Percentiles rank a stretch among this genome's conserved stretches.
phyloP scores from a whole-genome alignment of 2,329 filamentous ascomycete species.

The Dactylonectria estremocensis region DNA sequence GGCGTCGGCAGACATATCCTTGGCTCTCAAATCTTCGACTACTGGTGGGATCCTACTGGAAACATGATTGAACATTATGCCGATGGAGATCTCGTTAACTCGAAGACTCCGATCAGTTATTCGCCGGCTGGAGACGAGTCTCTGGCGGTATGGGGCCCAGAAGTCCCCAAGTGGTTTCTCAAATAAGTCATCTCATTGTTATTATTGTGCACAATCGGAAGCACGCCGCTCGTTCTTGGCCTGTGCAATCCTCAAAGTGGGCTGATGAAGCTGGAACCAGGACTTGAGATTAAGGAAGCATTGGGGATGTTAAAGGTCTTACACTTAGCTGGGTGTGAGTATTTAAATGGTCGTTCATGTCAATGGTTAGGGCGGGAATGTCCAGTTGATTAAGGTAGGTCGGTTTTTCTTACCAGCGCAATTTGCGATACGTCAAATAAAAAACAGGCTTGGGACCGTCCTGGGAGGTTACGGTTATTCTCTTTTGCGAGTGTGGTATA shows the following conservation, averaged over 20 bases:
- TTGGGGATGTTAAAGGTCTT: too few species aligned
- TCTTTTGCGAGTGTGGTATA: too few species aligned
- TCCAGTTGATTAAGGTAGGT: too few species aligned
- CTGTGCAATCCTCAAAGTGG: not conserved
- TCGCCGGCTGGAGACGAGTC: slow-evolving; percentile 12
- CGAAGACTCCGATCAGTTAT: slow-evolving; percentile 13
- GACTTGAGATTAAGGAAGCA: too few species aligned
- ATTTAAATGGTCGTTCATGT: too few species aligned
- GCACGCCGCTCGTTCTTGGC: too few species aligned
- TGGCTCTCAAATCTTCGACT: slow-evolving; percentile 77
- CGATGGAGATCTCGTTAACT: slow-evolving; percentile 22
- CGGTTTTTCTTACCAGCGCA: too few species aligned
- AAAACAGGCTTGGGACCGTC: too few species aligned
- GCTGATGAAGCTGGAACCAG: not conserved
- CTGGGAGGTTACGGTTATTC: too few species aligned
- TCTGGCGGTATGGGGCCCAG: slow-evolving; percentile 25
- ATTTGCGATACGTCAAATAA: too few species aligned
- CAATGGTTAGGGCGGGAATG: too few species aligned
- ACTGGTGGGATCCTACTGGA: slow-evolving; percentile 43
- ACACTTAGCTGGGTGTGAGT: too few species aligned
- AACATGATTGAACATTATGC: slow-evolving; percentile 29
- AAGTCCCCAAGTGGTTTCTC: slow-evolving; percentile 15
- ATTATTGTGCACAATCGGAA: not conserved
- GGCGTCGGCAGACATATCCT: slow-evolving; percentile 80
- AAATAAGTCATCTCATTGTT: not conserved